These are phyloP conservation scores for Nothopassalora personata DNA, from an alignment of 2,329 filamentous ascomycete species.

Conservation along the genomic window DNA sequence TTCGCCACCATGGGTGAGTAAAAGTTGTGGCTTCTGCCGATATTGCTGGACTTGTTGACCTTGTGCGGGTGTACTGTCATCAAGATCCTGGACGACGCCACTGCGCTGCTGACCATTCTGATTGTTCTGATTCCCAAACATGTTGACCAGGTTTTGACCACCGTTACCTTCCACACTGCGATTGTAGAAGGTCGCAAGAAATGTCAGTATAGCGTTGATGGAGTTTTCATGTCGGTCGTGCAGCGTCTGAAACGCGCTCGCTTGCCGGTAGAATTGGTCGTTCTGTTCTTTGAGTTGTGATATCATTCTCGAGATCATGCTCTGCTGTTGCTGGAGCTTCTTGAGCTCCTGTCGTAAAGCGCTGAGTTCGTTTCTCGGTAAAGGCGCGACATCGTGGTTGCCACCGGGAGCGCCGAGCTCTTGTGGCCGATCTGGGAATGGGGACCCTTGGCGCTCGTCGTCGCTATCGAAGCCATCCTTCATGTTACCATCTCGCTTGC, in stretches of 20 bases:
- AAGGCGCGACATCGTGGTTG: conserved; percentile 44
- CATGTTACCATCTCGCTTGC: conserved; percentile 51
- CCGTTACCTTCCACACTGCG: conserved; percentile 83
- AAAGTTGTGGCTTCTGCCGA: conserved; percentile 26
- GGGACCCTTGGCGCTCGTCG: conserved; percentile 45
- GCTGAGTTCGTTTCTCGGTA: conserved; percentile 67
- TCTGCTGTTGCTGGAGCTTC: conserved; percentile 79
- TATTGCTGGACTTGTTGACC: conserved; percentile 28
- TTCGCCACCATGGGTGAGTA: conserved; percentile 31
- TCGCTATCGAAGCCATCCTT: conserved; percentile 69
- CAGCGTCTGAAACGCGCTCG: conserved; percentile 79
- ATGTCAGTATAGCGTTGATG: conserved; percentile 97
- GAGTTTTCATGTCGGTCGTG: conserved; percentile 97
- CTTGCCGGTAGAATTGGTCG: conserved; percentile 80
- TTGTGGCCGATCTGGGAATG: conserved; percentile 22
- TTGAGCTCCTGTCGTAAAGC: conserved; percentile 74
- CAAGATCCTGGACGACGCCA: conserved; percentile 58
- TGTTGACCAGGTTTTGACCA: conserved; percentile 72
- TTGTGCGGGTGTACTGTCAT: conserved; percentile 36
- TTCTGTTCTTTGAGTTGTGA: conserved; percentile 77
- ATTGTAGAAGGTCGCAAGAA: conserved; percentile 93
- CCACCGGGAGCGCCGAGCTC: conserved; percentile 26
- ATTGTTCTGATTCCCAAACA: conserved; percentile 58
- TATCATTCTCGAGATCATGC: conserved; percentile 78
- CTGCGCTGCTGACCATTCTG: conserved; percentile 43